Evolutionary conservation across 2,329 filamentous ascomycete genomes (phyloP), one percentile per base, ranked within the genome.

Genomic region (Neoarthrinium moseri): DNA sequence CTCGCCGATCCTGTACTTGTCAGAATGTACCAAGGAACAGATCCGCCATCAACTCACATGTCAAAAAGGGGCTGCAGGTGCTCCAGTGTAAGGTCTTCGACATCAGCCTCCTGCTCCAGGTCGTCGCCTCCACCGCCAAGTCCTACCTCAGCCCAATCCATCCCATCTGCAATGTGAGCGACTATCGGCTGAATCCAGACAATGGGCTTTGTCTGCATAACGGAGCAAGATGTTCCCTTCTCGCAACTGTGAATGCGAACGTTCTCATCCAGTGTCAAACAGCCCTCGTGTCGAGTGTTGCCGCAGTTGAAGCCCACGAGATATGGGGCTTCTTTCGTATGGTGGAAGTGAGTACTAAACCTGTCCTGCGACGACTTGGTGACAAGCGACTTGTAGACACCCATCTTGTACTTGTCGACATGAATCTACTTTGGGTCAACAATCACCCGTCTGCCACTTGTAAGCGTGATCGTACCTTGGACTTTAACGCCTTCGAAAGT

Each of bases 161-260:
- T 65, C 6, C 86, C 87, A 43, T 78, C 66, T 1, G 70, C 58
- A 4, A 79, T 67, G 22, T 84, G 82, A 4, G 83, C 82, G 13
- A 96, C 77, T 33, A 96, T 84, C 0, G 91, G 91, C 6, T 81
- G 81, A 43, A 96, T 92, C 59, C 80, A 84, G 6, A 96, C 85
- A 0, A 87, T 77, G 0, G 77, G 72, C 1, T 67, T 61, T 6
- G 61, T 73, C 54, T 59, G 62, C 38, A 69, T 72, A 0, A 74
- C 68, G 0, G 69, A 58, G 54, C 86, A 90, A 18, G 76, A 73
- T 48, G 78, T 80, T 0, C 84, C 87, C 51, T 81, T 85, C 58
- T 95, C 91, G 55, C 92, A 96, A 58, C 89, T 95, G 63, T 97
- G 92, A 6, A 97, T 73, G 2, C 86, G 81, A 1, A 81, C 82